Evolutionary conservation across 2,329 filamentous ascomycete species (phyloP).

Genomic region (Thelonectria olida): DNA sequence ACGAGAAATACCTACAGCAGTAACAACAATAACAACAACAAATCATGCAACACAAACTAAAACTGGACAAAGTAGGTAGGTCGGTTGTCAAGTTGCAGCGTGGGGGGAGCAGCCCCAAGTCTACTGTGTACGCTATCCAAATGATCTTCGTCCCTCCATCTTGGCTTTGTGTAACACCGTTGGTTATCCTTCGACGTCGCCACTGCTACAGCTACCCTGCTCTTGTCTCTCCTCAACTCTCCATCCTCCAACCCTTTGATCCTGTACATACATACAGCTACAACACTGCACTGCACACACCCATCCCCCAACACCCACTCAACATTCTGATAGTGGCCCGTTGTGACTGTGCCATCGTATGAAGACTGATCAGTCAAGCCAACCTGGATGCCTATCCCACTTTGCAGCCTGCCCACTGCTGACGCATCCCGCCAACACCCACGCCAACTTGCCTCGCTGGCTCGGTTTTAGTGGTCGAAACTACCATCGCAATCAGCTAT

Average conservation of each 20-base stretch:
- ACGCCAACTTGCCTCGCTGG: constrained; percentile 16
- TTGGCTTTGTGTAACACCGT: constrained; percentile 14
- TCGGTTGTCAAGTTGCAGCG: neutral
- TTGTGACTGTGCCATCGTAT: constrained; percentile 37
- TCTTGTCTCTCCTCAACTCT: neutral
- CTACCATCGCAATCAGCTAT: constrained; percentile 42
- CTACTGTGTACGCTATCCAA: neutral
- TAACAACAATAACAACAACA: neutral
- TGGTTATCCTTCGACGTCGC: constrained; percentile 7
- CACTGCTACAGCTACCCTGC: constrained; percentile 3
- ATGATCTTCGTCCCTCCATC: neutral
- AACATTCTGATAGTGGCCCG: constrained; percentile 20
- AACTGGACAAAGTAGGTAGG: neutral
- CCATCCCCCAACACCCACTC: constrained; percentile 23
- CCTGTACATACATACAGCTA: neutral
- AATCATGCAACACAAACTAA: neutral
- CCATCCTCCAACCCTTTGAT: neutral
- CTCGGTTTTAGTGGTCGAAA: constrained; percentile 50
- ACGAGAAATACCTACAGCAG: neutral
- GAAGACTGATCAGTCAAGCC: constrained; percentile 34
- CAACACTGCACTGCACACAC: neutral
- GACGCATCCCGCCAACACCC: constrained; percentile 31
- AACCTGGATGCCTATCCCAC: constrained; percentile 32
- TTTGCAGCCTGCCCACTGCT: constrained; percentile 34
- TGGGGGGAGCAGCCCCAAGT: neutral